A percentile compares a stretch with the other conserved stretches of the same genome.
Conservation (phyloP, 331 rosid genomes). For the Arachis monticola region DNA sequence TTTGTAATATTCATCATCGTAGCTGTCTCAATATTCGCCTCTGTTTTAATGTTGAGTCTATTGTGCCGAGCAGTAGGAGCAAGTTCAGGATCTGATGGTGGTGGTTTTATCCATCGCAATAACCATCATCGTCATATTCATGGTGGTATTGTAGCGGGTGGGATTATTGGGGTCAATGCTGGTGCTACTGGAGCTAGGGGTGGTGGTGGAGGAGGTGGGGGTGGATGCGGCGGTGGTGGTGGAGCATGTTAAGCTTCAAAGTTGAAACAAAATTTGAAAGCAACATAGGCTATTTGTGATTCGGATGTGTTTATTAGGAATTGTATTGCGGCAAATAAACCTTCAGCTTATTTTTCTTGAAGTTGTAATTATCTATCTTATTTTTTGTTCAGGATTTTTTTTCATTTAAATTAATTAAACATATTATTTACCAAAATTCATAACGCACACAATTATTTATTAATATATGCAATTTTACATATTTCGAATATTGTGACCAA, state of each 20-base stretch:
- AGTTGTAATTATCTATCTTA: too few relatives aligned
- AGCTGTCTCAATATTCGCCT: neutral
- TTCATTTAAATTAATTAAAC: too few relatives aligned
- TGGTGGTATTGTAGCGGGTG: neutral
- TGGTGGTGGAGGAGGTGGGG: neutral
- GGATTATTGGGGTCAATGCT: neutral
- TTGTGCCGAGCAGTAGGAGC: constrained; percentile 11
- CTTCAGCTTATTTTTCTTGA: too few relatives aligned
- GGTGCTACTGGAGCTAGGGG: neutral
- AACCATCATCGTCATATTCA: constrained; percentile 1
- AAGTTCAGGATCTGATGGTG: neutral
- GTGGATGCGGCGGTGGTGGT: neutral
- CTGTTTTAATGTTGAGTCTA: neutral
- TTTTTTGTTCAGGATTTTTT: too few relatives aligned
- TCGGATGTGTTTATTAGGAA: too few relatives aligned
- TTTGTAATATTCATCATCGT: constrained; percentile 26
- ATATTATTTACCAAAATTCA: too few relatives aligned
- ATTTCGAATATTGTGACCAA: too few relatives aligned
- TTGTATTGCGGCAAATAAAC: too few relatives aligned
- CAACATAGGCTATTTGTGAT: too few relatives aligned
- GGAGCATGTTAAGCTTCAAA: neutral
- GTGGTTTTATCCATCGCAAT: neutral
- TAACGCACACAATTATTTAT: too few relatives aligned
- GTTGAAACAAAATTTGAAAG: neutral
- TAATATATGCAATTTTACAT: too few relatives aligned